Base-by-base conservation (phyloP, 1,139 yeast genomes). In the Petasospora rhodanensis region DNA sequence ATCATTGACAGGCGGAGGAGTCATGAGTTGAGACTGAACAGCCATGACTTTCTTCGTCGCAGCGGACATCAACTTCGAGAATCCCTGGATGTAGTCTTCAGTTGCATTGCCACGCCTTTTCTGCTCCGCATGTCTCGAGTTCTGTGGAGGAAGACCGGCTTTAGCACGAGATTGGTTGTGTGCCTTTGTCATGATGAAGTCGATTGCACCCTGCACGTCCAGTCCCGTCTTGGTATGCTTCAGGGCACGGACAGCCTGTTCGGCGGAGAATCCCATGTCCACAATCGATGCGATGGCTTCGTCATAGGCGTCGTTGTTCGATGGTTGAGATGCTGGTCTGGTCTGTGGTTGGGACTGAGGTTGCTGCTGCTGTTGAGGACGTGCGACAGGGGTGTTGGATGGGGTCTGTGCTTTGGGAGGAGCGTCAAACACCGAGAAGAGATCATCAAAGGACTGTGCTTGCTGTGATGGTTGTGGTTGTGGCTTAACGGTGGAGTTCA, bases 211-310 rank as follows among this genome's bases (percentile, higher is more conserved):
- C 43, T 79, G 75, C 10, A 83, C 63, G 46, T 81, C 74, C 18
- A 68, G 48, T 0, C 89, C 91, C n/a, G 64, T 58, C 15, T 61
- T 56, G 0, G 77, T 68, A 29, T 59, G 53, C 14, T 62, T 65
- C 26, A 85, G 64, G 0, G 95, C 94, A 7, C 63, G 61, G 26
- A 66, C 70, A 4, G 93, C 76, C 32, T 69, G 74, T 2, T 75
- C 79, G 1, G 71, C 61, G 1, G 79, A 60, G 49, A 85, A 85
- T 2, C 95, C 95, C 73, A 85, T 84, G 42, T 85, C 94, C 1
- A 84, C 59, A 33, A 85, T 62, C 46, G 78, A 84, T 0, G 91
- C 91, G 17, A 84, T 55, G 3, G 76, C 65, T 15, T 64, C 66
- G 49, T 81, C 93, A 25, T 59, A 43, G 5, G 56, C 53, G 28